Percentiles rank a stretch among this genome's conserved stretches.
Evolutionary conservation across 2,329 filamentous ascomycete genomes (phyloP).

Genomic region (Cryphonectria japonica): DNA sequence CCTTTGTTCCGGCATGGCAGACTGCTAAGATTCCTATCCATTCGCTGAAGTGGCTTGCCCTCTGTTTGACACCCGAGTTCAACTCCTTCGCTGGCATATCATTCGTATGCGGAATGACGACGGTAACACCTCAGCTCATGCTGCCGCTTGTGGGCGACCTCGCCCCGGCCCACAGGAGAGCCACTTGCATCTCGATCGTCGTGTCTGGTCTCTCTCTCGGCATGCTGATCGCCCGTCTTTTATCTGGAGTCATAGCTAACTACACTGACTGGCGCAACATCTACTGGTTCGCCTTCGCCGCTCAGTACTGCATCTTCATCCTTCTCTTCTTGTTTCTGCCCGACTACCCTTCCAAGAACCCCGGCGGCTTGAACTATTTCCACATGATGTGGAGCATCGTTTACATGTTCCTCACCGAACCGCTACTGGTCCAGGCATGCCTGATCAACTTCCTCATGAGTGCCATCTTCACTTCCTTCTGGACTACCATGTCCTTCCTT

Average conservation of each 20-base stretch:
- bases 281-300: constrained; percentile 76
- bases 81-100: constrained; percentile 69
- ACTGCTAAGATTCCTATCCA: background rate
- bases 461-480: constrained; percentile 56
- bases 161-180: constrained; percentile 69
- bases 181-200: constrained; percentile 72
- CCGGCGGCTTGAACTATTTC: constrained; percentile 65
- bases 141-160: constrained; percentile 80
- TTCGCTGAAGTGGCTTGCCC: constrained; percentile 61
- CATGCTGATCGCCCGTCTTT: constrained; percentile 73
- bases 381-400: constrained; percentile 67
- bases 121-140: constrained; percentile 80
- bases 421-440: constrained; percentile 71
- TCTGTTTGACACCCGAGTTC: constrained; percentile 71
- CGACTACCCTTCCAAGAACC: constrained; percentile 78
- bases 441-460: constrained; percentile 65
- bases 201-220: constrained; percentile 76
- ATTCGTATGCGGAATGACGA: constrained; percentile 75
- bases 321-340: constrained; percentile 76
- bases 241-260: constrained; percentile 75
- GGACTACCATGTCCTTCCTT: constrained; percentile 76
- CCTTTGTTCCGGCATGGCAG: too few relatives aligned
- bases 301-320: constrained; percentile 69
- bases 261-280: constrained; percentile 76
- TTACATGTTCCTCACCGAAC: constrained; percentile 65